Base-by-base conservation (phyloP, 495 filamentous ascomycete genomes). In the Neurospora sp. region DNA sequence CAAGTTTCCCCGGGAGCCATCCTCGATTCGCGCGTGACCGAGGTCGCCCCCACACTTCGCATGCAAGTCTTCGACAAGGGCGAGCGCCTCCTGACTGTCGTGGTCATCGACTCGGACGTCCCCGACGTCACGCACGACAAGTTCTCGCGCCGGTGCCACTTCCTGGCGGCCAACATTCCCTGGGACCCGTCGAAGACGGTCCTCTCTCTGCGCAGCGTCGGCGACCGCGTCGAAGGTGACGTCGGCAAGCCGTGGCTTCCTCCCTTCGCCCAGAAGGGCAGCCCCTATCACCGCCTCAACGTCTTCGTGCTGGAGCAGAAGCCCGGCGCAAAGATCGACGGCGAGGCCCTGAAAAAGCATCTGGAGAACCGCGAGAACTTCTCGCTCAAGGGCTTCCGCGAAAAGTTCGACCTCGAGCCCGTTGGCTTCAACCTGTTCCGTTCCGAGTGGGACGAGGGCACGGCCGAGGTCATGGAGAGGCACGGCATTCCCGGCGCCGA, bases 371-470 rank as follows among this genome's bases (percentile, higher is more conserved):
- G 93, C 46, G 89, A 94, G 42, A 86, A 85, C 20, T 95, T 94
- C 79, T 90, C 85, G 74, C 81, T 96, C 73, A 89, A 93, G 76
- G 86, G 86, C 59, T 91, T 97, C 78, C 87, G 89, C 75, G 86
- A 89, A 77, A 90, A 89, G 75, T 88, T 91, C 78, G 80, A 82
- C 42, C 84, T 97, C 54, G 86, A 86, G 72, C 86, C 94, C 8
- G 90, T 97, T 44, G 96, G 96, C 71, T 90, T 92, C 41, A 90
- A 88, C 79, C 83, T 99, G 77, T 99, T 97, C 89, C 90, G 96
- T 74, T 91, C 88, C 75, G 81, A 90, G 74, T 99, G 94, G 93
- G 96, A 99, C 80, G 92, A 93, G 48, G 87, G 88, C 71, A 99
- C 92, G 42, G 89, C 87, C 73, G 90, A 85, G 44, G 93, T 99